Conservation (phyloP, 2,329 filamentous ascomycete species). For the Phoma herbarum region DNA sequence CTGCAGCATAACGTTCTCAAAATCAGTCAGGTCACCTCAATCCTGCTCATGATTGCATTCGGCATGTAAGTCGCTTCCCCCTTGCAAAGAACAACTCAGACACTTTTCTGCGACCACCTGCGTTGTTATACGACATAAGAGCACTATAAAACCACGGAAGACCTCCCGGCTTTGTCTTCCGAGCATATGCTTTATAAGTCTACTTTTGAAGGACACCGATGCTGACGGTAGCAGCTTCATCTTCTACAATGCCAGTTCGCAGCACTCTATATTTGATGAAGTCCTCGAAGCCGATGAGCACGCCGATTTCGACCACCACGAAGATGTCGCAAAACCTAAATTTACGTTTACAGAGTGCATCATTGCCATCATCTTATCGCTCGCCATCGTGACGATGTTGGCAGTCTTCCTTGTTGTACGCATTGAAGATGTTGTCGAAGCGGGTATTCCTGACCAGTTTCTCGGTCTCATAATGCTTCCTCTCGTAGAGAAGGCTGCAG, state of each 20-base stretch:
- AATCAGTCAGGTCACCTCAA: constrained; percentile 49
- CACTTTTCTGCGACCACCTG: too few species aligned
- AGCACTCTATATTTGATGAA: constrained; percentile 80
- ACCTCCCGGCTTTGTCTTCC: too few species aligned
- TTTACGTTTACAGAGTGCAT: constrained; percentile 78
- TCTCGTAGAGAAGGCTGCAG: constrained; percentile 85
- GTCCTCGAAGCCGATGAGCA: constrained; percentile 76
- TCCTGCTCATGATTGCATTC: constrained; percentile 49
- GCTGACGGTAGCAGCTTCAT: constrained; percentile 68
- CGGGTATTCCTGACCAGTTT: constrained; percentile 61
- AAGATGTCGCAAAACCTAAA: constrained; percentile 69
- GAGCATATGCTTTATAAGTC: too few species aligned
- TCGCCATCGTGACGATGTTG: constrained; percentile 75
- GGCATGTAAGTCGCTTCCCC: constrained; percentile 61
- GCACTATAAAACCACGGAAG: too few species aligned
- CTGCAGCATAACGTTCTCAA: constrained; percentile 47
- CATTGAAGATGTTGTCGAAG: constrained; percentile 70
- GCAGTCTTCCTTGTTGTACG: constrained; percentile 77
- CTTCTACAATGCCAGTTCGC: constrained; percentile 77
- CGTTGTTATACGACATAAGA: too few species aligned
- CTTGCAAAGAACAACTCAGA: too few species aligned
- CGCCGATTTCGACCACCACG: constrained; percentile 69
- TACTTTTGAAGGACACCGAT: constrained; percentile 62
- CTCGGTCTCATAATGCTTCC: constrained; percentile 79
- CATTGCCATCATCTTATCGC: constrained; percentile 69